Base-by-base conservation (phyloP, 371 early-diverging fungal genomes). In the Mucor irregularis region DNA sequence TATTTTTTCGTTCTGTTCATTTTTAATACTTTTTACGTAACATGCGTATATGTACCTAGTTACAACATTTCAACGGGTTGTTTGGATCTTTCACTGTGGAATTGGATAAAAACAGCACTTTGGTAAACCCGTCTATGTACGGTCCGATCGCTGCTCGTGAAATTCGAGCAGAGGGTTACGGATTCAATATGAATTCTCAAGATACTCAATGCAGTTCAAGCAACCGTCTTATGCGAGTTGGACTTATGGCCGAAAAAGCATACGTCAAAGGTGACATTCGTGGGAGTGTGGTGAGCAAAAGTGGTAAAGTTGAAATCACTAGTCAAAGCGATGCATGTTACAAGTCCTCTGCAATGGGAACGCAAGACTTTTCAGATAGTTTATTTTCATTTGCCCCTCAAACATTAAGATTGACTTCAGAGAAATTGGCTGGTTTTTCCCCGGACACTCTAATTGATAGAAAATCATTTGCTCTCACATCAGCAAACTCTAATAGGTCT, bases 341-440 rank as follows among this genome's bases (percentile, higher is more conserved):
- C n/a, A n/a, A n/a, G n/a, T n/a, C n/a, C n/a, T n/a, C n/a, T n/a
- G n/a, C n/a, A n/a, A n/a, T n/a, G n/a, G n/a, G n/a, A n/a, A n/a
- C n/a, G n/a, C 9, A 48, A 21, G 49, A 34, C 14, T 31, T 26
- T 13, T 11, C 24, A 3, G 31, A 48, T 9, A 17, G 17, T 4
- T 13, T 49, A 7, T 49, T 25, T 3, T 49, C 49, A 35, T 49
- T 49, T 37, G 49, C 49, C 7, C 49, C 49, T 7, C 22, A 19
- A 4, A 30, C 35, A 21, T 21, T 49, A 3, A 49, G 16, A 35
- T 24, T 24, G 7, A 49, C 37, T 13, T 49, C 49, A 0, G 24
- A 19, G 13, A 35, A 33, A 25, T 4, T 49, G 16, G 31, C 49
- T 4, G 21, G 8, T 2, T 25, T 49, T 14, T 13, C n/a, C 3